phyloP scores from a whole-genome alignment of 169 alveolate genomes.

The Babesia caballi region DNA sequence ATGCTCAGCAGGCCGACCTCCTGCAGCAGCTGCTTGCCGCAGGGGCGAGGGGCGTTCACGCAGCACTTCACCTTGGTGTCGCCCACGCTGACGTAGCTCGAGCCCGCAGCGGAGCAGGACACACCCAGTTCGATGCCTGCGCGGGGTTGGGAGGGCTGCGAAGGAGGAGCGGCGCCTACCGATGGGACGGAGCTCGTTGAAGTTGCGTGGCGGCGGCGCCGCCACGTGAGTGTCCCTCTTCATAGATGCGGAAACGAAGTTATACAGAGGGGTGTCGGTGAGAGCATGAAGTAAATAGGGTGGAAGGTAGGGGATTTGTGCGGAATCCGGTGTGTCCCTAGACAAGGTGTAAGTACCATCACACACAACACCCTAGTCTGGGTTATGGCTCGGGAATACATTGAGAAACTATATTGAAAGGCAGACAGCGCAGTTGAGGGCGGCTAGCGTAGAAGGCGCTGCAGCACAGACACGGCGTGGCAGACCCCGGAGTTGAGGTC shows the following conservation, averaged over 20 bases:
- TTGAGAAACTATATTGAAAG: background rate
- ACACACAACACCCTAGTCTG: no score
- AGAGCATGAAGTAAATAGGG: no score
- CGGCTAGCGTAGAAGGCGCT: conserved; percentile 5
- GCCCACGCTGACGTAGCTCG: conserved; percentile 52
- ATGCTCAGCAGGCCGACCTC: conserved; percentile 46
- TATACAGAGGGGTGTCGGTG: no score
- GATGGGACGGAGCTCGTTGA: conserved; percentile 54
- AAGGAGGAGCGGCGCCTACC: conserved; percentile 3
- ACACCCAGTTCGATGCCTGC: conserved; percentile 44
- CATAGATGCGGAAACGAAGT: no score
- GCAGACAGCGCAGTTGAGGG: background rate
- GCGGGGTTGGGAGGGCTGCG: background rate
- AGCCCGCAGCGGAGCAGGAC: conserved; percentile 43
- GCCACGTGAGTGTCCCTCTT: background rate
- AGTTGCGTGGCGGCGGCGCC: conserved; percentile 10
- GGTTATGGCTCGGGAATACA: no score
- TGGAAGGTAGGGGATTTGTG: no score
- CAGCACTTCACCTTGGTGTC: conserved; percentile 59
- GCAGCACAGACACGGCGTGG: conserved; percentile 12
- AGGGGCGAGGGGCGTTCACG: conserved; percentile 46
- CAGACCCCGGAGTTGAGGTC: conserved; percentile 11
- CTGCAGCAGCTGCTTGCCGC: conserved; percentile 12
- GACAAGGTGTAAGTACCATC: no score
- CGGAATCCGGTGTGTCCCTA: no score